Conservation (phyloP, 768 basidiomycete species). For the Boletellus sp. region DNA sequence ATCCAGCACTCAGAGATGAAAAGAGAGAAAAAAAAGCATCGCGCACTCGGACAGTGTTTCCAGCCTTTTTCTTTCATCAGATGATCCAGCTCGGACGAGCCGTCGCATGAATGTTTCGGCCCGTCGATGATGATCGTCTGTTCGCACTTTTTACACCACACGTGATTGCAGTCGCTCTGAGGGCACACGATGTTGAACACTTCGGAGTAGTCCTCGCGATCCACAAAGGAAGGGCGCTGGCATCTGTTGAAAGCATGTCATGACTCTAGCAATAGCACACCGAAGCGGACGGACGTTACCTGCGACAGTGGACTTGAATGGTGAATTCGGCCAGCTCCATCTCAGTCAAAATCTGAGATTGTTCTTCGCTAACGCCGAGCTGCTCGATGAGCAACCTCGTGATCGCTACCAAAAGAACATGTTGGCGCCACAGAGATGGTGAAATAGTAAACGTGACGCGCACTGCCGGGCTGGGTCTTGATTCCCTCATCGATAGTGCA, state of each 20-base stretch:
- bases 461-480: slow-evolving; percentile 31
- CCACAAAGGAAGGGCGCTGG: slow-evolving; percentile 44
- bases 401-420: slow-evolving; percentile 32
- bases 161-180: slow-evolving; percentile 41
- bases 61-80: slow-evolving; percentile 55
- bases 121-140: slow-evolving; percentile 35
- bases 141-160: slow-evolving; percentile 63
- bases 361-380: slow-evolving; percentile 43
- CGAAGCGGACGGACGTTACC: slow-evolving; percentile 29
- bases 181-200: slow-evolving; percentile 47
- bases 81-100: slow-evolving; percentile 48
- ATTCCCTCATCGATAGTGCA: slow-evolving; percentile 37
- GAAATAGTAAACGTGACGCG: slow-evolving; percentile 2
- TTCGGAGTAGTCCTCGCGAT: slow-evolving; percentile 43
- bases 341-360: slow-evolving; percentile 41
- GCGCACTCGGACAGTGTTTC: slow-evolving; percentile 59
- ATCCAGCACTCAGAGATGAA: background rate
- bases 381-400: slow-evolving; percentile 38
- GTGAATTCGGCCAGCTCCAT: slow-evolving; percentile 45
- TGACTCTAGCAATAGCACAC: background rate
- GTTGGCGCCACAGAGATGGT: background rate
- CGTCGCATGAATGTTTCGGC: slow-evolving; percentile 56
- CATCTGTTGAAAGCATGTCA: slow-evolving; percentile 38
- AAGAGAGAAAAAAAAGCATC: too few relatives aligned
- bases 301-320: slow-evolving; percentile 46